Evolutionary conservation across 2,329 filamentous ascomycete genomes (phyloP), one percentile per base, ranked within the genome.

Genomic region (Colletotrichum horii): DNA sequence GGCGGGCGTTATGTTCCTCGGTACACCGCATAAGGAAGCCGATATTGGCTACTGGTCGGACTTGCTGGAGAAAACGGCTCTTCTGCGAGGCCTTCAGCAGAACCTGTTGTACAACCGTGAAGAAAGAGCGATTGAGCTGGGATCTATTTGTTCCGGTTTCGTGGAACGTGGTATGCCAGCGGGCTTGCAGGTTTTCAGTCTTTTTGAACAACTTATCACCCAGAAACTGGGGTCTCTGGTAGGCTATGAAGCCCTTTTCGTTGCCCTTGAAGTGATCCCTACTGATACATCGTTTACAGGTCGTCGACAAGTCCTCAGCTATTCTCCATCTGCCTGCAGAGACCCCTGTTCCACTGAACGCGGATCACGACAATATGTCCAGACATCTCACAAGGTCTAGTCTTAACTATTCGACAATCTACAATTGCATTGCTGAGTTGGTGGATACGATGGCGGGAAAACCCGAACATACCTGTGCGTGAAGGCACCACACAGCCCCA

Each of bases 361-460:
- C 38, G 19, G 38, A 48, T n/a, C 38, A 48, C 0, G 38, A 48
- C 19, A 48, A 48, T 0, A 48, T 48, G 38, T 4, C 38, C 0
- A 43, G 38, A 7, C 5, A 48, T 48, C 38, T 1, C 38, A 48
- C 38, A n/a, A 2, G 38, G 38, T 48, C 38, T 2, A 48, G 19
- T 1, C 9, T 1, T 0, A 48, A 48, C 0, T 48, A 48, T 48
- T 48, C 1, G 1, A 48, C 38, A 48, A 1, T 48, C 38, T 48
- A 0, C 38, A 48, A 12, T 48, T 48, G 38, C 0, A 43, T 48
- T n/a, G 38, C 5, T n/a, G 38, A 48, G 38, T 48, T 48, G 38
- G 2, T 48, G 3, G 38, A 48, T 48, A n/a, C 0, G 0, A n/a
- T 48, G 0, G 0, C 19, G 0, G 38, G 38, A 48, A 48, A n/a